Base-by-base conservation (phyloP, 1,284 basidiomycete species). In the Ceratobasidium sp. region DNA sequence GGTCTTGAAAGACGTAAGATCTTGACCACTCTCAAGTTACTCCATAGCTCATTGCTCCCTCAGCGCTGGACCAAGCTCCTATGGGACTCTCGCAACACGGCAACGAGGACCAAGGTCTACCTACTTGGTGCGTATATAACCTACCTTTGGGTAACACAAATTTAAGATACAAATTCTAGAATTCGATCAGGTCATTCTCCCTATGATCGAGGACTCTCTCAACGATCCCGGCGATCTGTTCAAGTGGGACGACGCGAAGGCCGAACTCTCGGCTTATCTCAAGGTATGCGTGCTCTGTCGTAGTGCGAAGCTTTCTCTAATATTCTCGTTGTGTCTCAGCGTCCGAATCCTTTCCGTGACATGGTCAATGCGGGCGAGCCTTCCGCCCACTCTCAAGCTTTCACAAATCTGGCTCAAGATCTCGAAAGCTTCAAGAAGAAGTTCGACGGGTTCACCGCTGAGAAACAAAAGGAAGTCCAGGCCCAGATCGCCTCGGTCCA, bases 11-110 rank as follows among this genome's bases (percentile, higher is more conserved):
- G 56, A 58, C 28, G 56, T 58, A 55, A 55, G 53, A 6, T n/a
- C 20, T 55, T 20, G n/a, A n/a, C 23, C 7, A 55, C 18, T 20
- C 18, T 13, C 6, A 5, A 7, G 53, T 20, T 7, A 12, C 5
- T 55, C 5, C 53, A 13, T 26, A 2, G 9, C 23, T 58, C 5
- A 28, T 58, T 33, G 26, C 28, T 26, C 28, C 7, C 15, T 3
- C 15, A 58, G 56, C n/a, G 23, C 3, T 58, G 56, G 56, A 28
- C 23, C 26, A 58, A 58, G 56, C 13, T 58, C n/a, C 26, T 58
- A 7, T 58, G 56, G 56, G 56, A 58, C 56, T 58, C 56, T 58
- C 56, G 56, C n/a, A 58, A 58, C 56, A 58, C 56, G 15, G 56
- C 56, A 6, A 58, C 56, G 20, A 3, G 56, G 56, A 58, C 56